Conservation (phyloP, 495 filamentous ascomycete genomes). For the Tuber calosporum region DNA sequence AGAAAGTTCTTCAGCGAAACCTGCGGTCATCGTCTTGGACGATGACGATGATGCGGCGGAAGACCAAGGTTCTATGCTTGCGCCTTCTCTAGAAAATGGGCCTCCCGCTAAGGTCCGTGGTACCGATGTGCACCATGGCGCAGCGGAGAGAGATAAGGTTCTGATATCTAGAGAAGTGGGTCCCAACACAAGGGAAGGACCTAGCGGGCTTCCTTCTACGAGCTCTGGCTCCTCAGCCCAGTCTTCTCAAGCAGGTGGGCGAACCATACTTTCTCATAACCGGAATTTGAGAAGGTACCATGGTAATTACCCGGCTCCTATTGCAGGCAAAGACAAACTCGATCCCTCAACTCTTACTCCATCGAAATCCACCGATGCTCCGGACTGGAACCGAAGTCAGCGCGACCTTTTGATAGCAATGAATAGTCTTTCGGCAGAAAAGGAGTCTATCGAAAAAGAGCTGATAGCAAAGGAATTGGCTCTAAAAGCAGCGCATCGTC, state of each 20-base stretch:
- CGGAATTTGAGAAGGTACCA: neutral
- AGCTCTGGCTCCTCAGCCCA: neutral
- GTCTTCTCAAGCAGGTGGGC: neutral
- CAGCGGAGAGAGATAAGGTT: neutral
- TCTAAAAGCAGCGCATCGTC: constrained; percentile 17
- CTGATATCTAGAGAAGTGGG: neutral
- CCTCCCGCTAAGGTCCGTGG: neutral
- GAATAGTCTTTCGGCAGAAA: constrained; percentile 31
- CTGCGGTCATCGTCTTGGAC: neutral
- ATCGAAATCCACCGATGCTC: neutral
- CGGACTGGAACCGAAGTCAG: constrained; percentile 1
- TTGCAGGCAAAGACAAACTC: neutral
- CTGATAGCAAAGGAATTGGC: constrained; percentile 14
- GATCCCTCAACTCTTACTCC: neutral
- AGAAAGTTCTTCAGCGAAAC: neutral
- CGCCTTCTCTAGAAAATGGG: neutral
- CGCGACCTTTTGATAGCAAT: constrained; percentile 31
- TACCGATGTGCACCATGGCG: neutral
- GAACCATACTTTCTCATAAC: neutral
- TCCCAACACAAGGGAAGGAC: neutral
- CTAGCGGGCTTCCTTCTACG: neutral
- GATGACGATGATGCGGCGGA: neutral
- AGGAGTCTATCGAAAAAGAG: constrained; percentile 30
- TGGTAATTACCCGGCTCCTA: neutral
- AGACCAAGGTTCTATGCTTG: neutral